Evolutionary conservation across 2,329 filamentous ascomycete species (phyloP).

Genomic region (Alternaria burnsii): DNA sequence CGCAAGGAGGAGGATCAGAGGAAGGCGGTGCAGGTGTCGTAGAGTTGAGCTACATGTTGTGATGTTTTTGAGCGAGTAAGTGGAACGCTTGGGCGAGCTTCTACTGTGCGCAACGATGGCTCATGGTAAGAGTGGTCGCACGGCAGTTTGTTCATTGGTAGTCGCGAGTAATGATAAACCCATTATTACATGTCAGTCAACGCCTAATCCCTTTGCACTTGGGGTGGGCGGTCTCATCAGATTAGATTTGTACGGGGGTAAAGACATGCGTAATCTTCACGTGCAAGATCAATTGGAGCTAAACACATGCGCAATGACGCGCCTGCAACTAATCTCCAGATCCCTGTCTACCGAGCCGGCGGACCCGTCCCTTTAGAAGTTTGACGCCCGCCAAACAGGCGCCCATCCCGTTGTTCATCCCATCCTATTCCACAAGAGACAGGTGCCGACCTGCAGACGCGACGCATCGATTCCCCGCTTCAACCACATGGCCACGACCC

Average conservation of each 20-base stretch:
- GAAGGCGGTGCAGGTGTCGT: slow-evolving; percentile 33
- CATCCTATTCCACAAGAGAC: slow-evolving; percentile 24
- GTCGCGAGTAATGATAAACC: slow-evolving; percentile 3
- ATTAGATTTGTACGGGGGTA: background rate
- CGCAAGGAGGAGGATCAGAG: slow-evolving; percentile 67
- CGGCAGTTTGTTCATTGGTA: background rate
- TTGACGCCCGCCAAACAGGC: slow-evolving; percentile 18
- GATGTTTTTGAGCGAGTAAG: background rate
- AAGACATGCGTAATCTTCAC: slow-evolving; percentile 12
- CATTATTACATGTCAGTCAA: background rate
- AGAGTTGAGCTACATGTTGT: slow-evolving; percentile 8
- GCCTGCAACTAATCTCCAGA: background rate
- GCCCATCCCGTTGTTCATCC: slow-evolving; percentile 18
- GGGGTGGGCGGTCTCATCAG: background rate
- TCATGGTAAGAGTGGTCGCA: no score
- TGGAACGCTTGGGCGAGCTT: no score
- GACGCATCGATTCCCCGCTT: slow-evolving; percentile 21
- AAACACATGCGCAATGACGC: slow-evolving; percentile 17
- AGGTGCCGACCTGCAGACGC: slow-evolving; percentile 19
- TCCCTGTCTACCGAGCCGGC: slow-evolving; percentile 25
- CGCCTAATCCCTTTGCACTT: background rate
- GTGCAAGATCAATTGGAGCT: slow-evolving; percentile 20
- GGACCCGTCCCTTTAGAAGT: slow-evolving; percentile 27
- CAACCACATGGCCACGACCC: slow-evolving; percentile 25
- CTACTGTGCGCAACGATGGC: no score